These are phyloP conservation scores for Melocanna baccifera DNA, from an alignment of 176 grass and related monocot genomes.

Conservation along the genomic window DNA sequence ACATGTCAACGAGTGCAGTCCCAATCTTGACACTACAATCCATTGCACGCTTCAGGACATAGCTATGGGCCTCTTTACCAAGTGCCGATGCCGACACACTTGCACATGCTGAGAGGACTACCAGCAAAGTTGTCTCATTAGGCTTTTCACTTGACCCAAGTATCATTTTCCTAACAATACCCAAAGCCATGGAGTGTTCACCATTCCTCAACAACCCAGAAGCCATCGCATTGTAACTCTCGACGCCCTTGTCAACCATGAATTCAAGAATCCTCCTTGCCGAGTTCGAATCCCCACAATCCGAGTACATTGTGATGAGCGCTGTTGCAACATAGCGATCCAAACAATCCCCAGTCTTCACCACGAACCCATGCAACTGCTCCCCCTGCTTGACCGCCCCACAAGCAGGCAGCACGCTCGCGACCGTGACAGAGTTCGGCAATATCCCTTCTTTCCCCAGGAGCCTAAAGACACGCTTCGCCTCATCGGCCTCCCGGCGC, in stretches of 20 bases:
- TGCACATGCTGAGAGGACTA: constrained; percentile 35
- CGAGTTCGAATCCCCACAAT: neutral
- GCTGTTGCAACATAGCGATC: constrained; percentile 30
- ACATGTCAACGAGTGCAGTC: constrained; percentile 38
- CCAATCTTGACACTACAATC: constrained; percentile 27
- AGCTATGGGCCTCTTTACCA: constrained; percentile 44
- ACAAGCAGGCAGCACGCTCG: constrained; percentile 30
- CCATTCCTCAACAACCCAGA: constrained; percentile 26
- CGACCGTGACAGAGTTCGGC: constrained; percentile 33
- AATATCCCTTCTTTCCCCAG: neutral
- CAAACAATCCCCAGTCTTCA: constrained; percentile 31
- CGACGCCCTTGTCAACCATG: constrained; percentile 22
- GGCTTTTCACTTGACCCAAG: neutral
- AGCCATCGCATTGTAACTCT: constrained; percentile 50
- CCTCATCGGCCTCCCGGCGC: neutral
- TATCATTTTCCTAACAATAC: constrained; percentile 22
- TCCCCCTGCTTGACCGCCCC: neutral
- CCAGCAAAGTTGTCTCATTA: constrained; percentile 34
- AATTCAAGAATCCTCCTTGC: constrained; percentile 24
- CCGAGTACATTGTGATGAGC: constrained; percentile 40
- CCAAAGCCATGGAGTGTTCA: constrained; percentile 18
- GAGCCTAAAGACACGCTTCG: neutral
- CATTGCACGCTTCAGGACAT: constrained; percentile 16
- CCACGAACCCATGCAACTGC: constrained; percentile 37
- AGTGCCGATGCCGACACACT: neutral